Conservation (phyloP, 2,329 filamentous ascomycete genomes). For the Colletotrichum tropicale region DNA sequence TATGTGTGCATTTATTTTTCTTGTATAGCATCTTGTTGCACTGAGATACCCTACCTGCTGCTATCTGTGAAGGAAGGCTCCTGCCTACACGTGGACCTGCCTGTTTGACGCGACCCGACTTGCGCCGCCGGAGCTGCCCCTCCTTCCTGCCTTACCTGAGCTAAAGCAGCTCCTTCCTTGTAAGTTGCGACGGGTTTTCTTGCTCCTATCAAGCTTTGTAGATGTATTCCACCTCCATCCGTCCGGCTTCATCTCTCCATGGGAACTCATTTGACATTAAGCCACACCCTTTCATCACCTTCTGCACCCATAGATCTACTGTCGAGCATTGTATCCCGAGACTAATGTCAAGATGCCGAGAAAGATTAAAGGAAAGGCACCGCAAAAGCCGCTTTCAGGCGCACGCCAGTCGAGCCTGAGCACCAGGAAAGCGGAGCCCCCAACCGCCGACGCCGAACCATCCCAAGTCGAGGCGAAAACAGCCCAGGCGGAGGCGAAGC, state of each 20-base stretch:
- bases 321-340: background rate
- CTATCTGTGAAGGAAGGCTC: background rate
- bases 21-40: background rate
- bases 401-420: background rate
- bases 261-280: background rate
- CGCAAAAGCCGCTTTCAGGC: background rate
- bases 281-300: background rate
- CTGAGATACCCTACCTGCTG: slow-evolving; percentile 10
- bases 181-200: background rate
- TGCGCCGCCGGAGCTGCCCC: background rate
- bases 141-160: background rate
- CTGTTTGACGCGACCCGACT: background rate
- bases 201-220: background rate
- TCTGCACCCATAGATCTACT: background rate
- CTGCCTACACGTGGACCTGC: background rate
- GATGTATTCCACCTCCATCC: background rate
- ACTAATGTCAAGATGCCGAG: background rate
- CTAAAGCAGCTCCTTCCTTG: background rate
- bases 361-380: background rate
- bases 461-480: background rate
- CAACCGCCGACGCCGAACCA: background rate
- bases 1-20: background rate
- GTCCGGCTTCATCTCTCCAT: background rate
- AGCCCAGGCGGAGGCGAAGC: background rate
- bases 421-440: background rate